Percentiles rank a stretch among this genome's conserved stretches.
Evolutionary conservation across 208 protist species (phyloP).

Genomic region (Acanthamoeba lenticulata): DNA sequence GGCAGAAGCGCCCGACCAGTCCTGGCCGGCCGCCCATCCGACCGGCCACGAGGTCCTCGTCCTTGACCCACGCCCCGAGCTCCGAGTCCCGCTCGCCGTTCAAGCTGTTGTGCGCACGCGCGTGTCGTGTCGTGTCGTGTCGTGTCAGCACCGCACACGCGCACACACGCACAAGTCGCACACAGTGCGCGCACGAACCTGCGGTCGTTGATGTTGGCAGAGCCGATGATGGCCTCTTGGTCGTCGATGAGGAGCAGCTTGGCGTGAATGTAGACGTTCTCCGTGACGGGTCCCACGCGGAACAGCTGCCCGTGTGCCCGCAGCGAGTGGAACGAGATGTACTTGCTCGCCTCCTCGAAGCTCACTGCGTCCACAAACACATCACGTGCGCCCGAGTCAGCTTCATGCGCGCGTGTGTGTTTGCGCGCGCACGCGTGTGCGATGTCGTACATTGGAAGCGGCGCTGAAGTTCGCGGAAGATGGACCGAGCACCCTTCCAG

Average conservation of each 20-base stretch:
- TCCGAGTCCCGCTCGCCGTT: constrained; percentile 73
- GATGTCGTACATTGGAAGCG: constrained; percentile 24
- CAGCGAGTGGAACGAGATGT: constrained; percentile 76
- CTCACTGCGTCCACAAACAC: not conserved
- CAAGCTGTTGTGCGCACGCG: not conserved
- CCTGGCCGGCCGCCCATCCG: constrained; percentile 68
- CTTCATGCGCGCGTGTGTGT: not conserved
- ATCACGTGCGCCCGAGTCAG: not conserved
- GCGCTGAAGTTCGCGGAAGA: not conserved
- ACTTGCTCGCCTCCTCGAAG: constrained; percentile 53
- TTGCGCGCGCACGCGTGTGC: not conserved
- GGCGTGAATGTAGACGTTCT: constrained; percentile 81
- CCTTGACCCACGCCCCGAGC: constrained; percentile 68
- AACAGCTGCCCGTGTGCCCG: constrained; percentile 65
- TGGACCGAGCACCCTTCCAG: constrained; percentile 30
- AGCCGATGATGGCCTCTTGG: constrained; percentile 72
- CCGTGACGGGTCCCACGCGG: constrained; percentile 57
- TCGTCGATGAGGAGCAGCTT: constrained; percentile 81
- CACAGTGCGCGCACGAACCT: not conserved
- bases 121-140: no score
- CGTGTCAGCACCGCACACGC: not conserved
- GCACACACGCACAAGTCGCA: not conserved
- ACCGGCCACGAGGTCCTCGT: constrained; percentile 32
- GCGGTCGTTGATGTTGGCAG: constrained; percentile 81
- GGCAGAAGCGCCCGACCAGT: constrained; percentile 58